Evolutionary conservation across 257 asterid species (phyloP).

Genomic region (Solanum tarijense): DNA sequence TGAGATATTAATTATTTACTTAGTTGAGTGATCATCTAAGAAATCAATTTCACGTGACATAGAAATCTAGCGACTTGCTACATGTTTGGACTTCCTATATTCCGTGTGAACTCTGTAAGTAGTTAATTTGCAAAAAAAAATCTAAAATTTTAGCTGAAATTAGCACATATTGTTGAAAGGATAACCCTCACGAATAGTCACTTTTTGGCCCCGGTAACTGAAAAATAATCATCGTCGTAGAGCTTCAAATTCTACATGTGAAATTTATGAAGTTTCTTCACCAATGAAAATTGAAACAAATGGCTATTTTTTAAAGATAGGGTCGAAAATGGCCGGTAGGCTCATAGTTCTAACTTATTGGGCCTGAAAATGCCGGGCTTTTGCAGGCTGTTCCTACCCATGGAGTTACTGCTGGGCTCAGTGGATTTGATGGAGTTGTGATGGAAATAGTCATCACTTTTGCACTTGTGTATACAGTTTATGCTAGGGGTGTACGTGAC

Average conservation of each 20-base stretch:
- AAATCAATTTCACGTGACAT: too few species aligned
- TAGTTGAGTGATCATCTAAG: background rate
- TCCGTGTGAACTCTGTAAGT: background rate
- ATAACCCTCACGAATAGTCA: background rate
- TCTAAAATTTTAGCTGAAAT: background rate
- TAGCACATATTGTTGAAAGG: background rate
- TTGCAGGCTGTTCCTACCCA: slow-evolving; percentile 50
- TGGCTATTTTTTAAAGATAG: background rate
- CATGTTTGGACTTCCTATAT: background rate
- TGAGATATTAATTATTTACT: background rate
- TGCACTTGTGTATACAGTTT: slow-evolving; percentile 48
- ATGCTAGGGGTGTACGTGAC: too few species aligned
- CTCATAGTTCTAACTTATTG: background rate
- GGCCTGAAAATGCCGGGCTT: background rate
- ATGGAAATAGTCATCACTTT: slow-evolving; percentile 52
- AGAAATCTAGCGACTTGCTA: background rate
- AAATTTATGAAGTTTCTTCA: background rate
- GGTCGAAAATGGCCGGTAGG: background rate
- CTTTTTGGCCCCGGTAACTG: background rate
- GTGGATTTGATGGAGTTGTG: slow-evolving; percentile 37
- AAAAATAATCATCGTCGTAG: background rate
- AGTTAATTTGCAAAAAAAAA: background rate
- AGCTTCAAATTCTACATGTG: background rate
- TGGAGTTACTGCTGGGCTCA: slow-evolving; percentile 39
- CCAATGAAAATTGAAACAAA: background rate